phyloP scores from a whole-genome alignment of 441 rosid genomes.

The Croton laevigatus region DNA sequence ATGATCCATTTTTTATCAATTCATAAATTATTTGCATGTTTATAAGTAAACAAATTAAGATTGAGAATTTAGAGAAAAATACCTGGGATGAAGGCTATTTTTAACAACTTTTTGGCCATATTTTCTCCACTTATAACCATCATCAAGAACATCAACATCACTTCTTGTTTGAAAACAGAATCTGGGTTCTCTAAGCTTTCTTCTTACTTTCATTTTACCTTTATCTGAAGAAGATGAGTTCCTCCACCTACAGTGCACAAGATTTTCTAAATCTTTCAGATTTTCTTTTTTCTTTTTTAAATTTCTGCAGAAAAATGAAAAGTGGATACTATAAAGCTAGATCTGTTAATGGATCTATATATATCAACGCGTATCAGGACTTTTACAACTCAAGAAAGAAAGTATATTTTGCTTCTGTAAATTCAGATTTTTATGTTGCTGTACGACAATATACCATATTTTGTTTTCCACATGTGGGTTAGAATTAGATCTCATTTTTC shows the following conservation, averaged over 20 bases:
- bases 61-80: not conserved
- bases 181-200: conserved; percentile 96
- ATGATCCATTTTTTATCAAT: too few relatives aligned
- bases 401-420: not conserved
- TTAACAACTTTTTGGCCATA: conserved; percentile 98
- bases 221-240: conserved; percentile 59
- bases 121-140: conserved; percentile 97
- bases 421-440: too few relatives aligned
- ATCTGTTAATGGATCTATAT: conserved; percentile 26
- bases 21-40: too few relatives aligned
- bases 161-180: conserved; percentile 98
- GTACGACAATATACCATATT: not conserved
- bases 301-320: not conserved
- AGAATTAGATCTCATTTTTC: conserved; percentile 25
- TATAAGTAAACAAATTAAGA: too few relatives aligned
- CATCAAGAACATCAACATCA: conserved; percentile 91
- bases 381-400: conserved; percentile 21
- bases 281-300: not conserved
- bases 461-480: conserved; percentile 13
- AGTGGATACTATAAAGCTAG: not conserved
- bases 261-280: conserved; percentile 11
- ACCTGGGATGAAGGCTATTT: conserved; percentile 98
- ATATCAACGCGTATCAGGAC: conserved; percentile 31
- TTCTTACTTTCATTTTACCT: conserved; percentile 75
- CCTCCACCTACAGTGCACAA: conserved; percentile 67